These are phyloP conservation scores for Tricholomella constricta DNA, from an alignment of 768 basidiomycete species.

Conservation along the genomic window DNA sequence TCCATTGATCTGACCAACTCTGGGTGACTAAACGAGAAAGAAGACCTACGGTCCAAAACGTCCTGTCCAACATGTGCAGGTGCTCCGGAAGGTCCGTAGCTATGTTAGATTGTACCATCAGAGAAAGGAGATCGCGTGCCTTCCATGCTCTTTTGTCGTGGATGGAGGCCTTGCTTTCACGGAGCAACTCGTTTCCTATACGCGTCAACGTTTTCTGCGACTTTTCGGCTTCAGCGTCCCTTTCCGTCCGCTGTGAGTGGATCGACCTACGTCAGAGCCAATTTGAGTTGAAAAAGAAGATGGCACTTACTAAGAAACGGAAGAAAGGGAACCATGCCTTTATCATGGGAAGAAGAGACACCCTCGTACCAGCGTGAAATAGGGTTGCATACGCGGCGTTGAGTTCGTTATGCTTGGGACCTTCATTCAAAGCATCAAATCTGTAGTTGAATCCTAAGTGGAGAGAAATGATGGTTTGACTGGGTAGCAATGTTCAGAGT, in stretches of 20 bases:
- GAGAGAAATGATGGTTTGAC: conserved; percentile 37
- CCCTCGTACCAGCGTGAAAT: conserved; percentile 40
- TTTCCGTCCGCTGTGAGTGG: neutral
- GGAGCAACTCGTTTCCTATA: conserved; percentile 44
- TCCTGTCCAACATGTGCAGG: conserved; percentile 23
- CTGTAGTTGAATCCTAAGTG: conserved; percentile 30
- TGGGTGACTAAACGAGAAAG: neutral
- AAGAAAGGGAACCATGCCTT: conserved; percentile 34
- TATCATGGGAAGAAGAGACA: conserved; percentile 29
- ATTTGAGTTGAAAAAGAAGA: neutral
- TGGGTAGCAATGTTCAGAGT: conserved; percentile 59
- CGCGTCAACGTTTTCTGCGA: conserved; percentile 31
- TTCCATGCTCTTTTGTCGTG: conserved; percentile 14
- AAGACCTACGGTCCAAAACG: conserved; percentile 17
- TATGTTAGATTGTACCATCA: conserved; percentile 53
- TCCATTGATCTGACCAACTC: neutral
- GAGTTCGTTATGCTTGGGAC: conserved; percentile 41
- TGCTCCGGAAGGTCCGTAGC: conserved; percentile 38
- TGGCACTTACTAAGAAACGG: conserved; percentile 32
- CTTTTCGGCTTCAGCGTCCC: neutral
- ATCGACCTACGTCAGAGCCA: neutral
- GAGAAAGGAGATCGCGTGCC: conserved; percentile 52
- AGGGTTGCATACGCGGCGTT: conserved; percentile 48
- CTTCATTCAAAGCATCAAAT: conserved; percentile 25
- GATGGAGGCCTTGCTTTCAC: conserved; percentile 40